Evolutionary conservation across 148 eudicot species (phyloP).

Genomic region (Pouteria glomerata): DNA sequence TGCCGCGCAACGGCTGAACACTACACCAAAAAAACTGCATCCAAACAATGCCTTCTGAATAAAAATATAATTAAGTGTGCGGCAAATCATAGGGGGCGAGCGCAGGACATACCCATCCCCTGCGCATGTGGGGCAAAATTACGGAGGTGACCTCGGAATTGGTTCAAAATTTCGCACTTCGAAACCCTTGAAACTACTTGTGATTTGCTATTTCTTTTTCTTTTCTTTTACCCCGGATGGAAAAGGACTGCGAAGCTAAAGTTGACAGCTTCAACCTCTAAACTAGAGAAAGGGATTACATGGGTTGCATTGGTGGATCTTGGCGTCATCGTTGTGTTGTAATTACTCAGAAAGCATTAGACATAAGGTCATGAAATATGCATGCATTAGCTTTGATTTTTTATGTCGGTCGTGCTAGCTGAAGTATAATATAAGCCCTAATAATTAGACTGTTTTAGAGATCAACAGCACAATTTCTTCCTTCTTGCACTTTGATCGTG

Average conservation of each 20-base stretch:
- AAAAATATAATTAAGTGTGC: no score
- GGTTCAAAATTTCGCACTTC: constrained; percentile 6
- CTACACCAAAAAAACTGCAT: no score
- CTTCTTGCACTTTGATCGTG: no score
- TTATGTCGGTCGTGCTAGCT: no score
- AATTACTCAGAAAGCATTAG: not conserved
- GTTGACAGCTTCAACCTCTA: not conserved
- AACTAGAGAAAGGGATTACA: not conserved
- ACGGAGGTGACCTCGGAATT: not conserved
- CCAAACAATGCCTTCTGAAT: no score
- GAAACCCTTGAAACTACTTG: not conserved
- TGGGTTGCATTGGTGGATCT: not conserved
- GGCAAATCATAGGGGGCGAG: not conserved
- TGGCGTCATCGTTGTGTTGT: not conserved
- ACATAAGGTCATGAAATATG: no score
- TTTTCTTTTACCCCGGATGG: no score
- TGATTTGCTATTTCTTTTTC: no score
- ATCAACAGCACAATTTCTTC: no score
- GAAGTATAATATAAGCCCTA: no score
- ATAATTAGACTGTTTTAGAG: no score
- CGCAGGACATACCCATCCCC: not conserved
- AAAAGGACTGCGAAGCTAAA: not conserved
- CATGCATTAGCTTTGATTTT: no score
- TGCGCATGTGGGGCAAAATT: not conserved
- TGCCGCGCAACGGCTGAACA: not conserved